Base-by-base conservation (phyloP, 2,329 filamentous ascomycete genomes). In the Colletotrichum godetiae region DNA sequence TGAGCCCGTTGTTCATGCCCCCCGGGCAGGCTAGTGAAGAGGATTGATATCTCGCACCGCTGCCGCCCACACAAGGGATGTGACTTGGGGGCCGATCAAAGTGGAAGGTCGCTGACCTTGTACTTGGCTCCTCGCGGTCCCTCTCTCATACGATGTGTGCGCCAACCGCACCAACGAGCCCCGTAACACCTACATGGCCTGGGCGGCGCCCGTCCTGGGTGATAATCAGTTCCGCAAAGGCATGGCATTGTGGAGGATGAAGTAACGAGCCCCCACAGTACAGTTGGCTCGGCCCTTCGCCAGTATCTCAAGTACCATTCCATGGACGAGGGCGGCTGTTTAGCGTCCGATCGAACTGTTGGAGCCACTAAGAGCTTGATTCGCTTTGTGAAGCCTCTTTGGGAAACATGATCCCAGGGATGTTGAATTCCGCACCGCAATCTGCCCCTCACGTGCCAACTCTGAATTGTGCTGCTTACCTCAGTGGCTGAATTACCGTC, bases 301-400 rank as follows among this genome's bases (percentile, higher is more conserved):
- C 58, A 57, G 29, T 58, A 58, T 72, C 63, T 66, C 70, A 27
- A 59, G 59, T 73, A 29, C 22, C 60, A 49, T 55, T 55, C 52
- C 67, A 70, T 61, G 60, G 70, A 49, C 42, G 65, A 63, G 57
- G 60, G 66, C 46, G 24, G 65, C 46, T 65, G 61, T 27, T 62
- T 75, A 75, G 74, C 66, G 70, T 70, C 53, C 72, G 74, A 72
- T 72, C 42, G 33, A 53, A 13, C 10, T 60, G 29, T 72, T 57
- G 59, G 63, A 74, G 65, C 74, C 74, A 75, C 60, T 74, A 27
- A 67, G 72, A 66, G 59, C 53, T 55, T 60, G 61, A 60, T 75
- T 75, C 74, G 74, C 74, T 75, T 74, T 74, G 33, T 49, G 31
- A 68, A 75, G 74, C 74, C 74, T 75, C 42, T 74, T 74, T 67